These are phyloP conservation scores for Penicillium fimorum DNA, from an alignment of 495 filamentous ascomycete genomes.

Conservation along the genomic window DNA sequence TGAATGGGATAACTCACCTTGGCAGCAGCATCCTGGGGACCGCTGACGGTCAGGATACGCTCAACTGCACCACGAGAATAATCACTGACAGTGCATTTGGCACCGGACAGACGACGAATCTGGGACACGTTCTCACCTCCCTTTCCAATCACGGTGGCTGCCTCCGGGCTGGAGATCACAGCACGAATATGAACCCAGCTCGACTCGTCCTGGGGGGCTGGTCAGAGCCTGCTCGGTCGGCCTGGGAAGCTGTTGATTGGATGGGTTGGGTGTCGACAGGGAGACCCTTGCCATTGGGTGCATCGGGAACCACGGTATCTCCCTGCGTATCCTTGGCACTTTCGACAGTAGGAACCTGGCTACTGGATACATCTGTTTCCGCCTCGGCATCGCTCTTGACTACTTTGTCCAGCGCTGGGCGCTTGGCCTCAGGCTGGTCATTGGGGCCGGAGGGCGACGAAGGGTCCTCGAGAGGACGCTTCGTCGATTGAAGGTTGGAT, in stretches of 20 bases:
- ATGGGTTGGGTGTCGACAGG: slow-evolving; percentile 58
- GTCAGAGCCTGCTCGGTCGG: slow-evolving; percentile 50
- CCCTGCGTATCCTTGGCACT: slow-evolving; percentile 52
- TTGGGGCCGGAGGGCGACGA: slow-evolving; percentile 87
- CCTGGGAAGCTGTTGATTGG: slow-evolving; percentile 60
- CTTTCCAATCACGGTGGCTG: slow-evolving; percentile 97
- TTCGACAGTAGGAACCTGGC: slow-evolving; percentile 33
- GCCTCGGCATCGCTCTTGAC: slow-evolving; percentile 56
- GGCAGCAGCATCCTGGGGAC: slow-evolving; percentile 89
- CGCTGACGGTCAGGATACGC: slow-evolving; percentile 94
- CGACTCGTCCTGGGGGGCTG: slow-evolving; percentile 76
- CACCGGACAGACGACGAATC: slow-evolving; percentile 85
- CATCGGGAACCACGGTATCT: slow-evolving; percentile 75
- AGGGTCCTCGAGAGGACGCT: slow-evolving; percentile 94
- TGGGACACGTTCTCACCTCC: slow-evolving; percentile 97
- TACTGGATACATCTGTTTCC: slow-evolving; percentile 56
- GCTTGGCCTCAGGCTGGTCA: slow-evolving; percentile 96
- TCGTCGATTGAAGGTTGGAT: slow-evolving; percentile 64
- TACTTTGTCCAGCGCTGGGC: slow-evolving; percentile 91
- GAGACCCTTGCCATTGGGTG: slow-evolving; percentile 51
- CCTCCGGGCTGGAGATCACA: slow-evolving; percentile 93
- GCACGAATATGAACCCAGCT: slow-evolving; percentile 95
- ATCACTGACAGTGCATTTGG: slow-evolving; percentile 98
- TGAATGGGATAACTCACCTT: slow-evolving; percentile 63
- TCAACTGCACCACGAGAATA: slow-evolving; percentile 96